Conservation (phyloP, 2,329 filamentous ascomycete species). For the Cladosporium velox region DNA sequence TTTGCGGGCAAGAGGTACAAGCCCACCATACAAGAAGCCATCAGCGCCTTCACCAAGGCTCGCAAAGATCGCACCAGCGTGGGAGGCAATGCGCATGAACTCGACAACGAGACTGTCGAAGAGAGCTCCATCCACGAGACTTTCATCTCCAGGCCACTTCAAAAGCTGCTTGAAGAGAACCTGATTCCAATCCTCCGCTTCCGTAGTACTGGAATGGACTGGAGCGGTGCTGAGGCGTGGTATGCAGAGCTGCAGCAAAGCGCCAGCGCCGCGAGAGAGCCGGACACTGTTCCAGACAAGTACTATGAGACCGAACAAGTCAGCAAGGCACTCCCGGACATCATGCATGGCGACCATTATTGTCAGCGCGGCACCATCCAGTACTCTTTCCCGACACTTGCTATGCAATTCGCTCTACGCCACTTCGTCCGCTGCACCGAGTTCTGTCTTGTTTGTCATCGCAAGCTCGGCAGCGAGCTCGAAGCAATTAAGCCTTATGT, state of each 20-base stretch:
- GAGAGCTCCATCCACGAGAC: conserved; percentile 52
- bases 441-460: conserved; percentile 84
- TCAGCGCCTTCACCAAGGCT: conserved; percentile 52
- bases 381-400: conserved; percentile 57
- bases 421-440: conserved; percentile 80
- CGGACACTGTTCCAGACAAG: conserved; percentile 39
- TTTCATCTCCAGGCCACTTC: conserved; percentile 72
- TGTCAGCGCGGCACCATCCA: conserved; percentile 28
- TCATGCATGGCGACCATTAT: conserved; percentile 57
- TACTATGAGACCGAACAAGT: conserved; percentile 40
- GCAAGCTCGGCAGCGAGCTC: conserved; percentile 63
- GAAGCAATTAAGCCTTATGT: conserved; percentile 74
- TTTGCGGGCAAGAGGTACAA: conserved; percentile 74
- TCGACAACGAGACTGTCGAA: conserved; percentile 31
- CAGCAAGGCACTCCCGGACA: conserved; percentile 42
- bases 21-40: conserved; percentile 60
- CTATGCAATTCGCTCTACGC: conserved; percentile 74
- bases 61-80: conserved; percentile 31
- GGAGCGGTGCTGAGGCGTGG: conserved; percentile 67
- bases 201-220: conserved; percentile 58
- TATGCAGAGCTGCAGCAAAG: conserved; percentile 51
- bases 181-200: conserved; percentile 63
- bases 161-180: conserved; percentile 66
- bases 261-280: conserved; percentile 28
- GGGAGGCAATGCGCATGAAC: background rate